Evolutionary conservation across 2,329 filamentous ascomycete genomes (phyloP), one percentile per base, ranked within the genome.

Genomic region (Trichoderma atrobrunneum): DNA sequence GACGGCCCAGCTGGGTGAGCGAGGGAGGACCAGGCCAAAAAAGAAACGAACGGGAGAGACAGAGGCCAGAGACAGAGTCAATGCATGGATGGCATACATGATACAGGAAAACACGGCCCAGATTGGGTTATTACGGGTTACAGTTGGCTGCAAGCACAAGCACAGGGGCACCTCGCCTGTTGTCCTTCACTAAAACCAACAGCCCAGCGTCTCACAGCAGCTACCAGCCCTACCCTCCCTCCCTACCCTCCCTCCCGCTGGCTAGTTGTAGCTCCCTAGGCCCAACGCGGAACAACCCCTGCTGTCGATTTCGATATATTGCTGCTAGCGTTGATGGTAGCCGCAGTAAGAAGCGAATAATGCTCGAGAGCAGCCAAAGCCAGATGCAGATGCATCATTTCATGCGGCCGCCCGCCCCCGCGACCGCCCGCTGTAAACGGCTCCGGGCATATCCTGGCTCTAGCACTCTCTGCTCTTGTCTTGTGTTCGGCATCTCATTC

Each of bases 181-280:
- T n/a, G 16, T 39, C 39, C 7, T 18, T n/a, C 18, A 51, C 43
- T 12, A 12, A 21, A 12, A 51, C 48, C 48, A 54, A 54, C 48
- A 21, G 48, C n/a, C 12, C 48, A 21, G 48, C n/a, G 48, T 24
- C n/a, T 54, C 48, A 54, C 48, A 54, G 48, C 48, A 54, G 48
- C 48, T 54, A 18, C 36, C 61, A 64, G 61, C 61, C 61, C 61
- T 36, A 36, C 34, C 39, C n/a, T 10, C 36, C 61, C 48, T 39
- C 61, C 36, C 61, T 51, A 64, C 61, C 61, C 61, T 64, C 39
- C 61, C 61, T 63, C 60, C 60, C 60, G 36, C 61, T 11, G 26
- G 61, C 61, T 43, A 18, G 16, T 18, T 8, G 8, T 18, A 1
- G 36, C 16, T 3, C 0, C 7, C 36, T 64, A 64, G 39, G 26